Percentiles rank a stretch among this genome's conserved stretches.
Evolutionary conservation across 1,139 yeast species (phyloP).

Genomic region (Protomyces arabidopsidicola): DNA sequence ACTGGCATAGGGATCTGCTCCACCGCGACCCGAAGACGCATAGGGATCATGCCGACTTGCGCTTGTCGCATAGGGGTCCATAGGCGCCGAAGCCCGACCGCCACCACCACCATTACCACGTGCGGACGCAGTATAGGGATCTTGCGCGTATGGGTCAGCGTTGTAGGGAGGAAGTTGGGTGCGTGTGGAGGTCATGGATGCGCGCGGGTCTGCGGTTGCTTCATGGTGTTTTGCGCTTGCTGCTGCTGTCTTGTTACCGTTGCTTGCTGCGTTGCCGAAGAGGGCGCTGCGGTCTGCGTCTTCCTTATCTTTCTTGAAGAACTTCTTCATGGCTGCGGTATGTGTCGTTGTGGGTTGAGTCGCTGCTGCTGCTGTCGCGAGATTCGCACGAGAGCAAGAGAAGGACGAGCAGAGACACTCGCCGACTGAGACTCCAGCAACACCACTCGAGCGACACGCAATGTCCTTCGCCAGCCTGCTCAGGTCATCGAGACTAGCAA

Average conservation of each 20-base stretch:
- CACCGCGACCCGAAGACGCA: background rate
- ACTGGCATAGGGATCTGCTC: background rate
- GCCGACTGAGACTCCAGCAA: background rate
- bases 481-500: slow-evolving; percentile 10
- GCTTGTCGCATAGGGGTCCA: background rate
- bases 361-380: background rate
- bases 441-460: background rate
- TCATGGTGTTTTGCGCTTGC: background rate
- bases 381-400: background rate
- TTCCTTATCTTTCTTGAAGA: slow-evolving; percentile 4
- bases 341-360: background rate
- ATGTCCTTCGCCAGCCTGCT: slow-evolving; percentile 7
- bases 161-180: slow-evolving; percentile 13
- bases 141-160: slow-evolving; percentile 4
- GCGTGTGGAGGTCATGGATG: background rate
- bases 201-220: background rate
- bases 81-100: background rate
- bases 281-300: slow-evolving; percentile 25
- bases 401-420: background rate
- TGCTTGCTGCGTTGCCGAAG: slow-evolving; percentile 11
- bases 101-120: background rate
- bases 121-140: slow-evolving; percentile 1
- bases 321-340: slow-evolving; percentile 13
- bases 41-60: slow-evolving; percentile 13
- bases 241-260: background rate